These are phyloP conservation scores for Ustilago nuda DNA, from an alignment of 1,284 basidiomycete genomes.

Conservation along the genomic window DNA sequence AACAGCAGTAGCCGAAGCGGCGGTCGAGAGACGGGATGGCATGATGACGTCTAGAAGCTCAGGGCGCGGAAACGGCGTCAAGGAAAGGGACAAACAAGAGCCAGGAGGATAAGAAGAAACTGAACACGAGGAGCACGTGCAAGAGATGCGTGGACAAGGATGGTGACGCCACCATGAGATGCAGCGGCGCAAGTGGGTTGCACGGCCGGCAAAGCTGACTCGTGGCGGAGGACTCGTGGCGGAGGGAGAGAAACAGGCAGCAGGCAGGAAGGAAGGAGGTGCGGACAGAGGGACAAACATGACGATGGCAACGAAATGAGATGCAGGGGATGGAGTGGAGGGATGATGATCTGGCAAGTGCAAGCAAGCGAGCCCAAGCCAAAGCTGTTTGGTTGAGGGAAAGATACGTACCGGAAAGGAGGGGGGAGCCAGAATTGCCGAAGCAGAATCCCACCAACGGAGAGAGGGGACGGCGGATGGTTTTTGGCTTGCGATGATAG, in stretches of 20 bases:
- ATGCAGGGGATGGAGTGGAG: constrained; percentile 9
- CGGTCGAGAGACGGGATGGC: constrained; percentile 3
- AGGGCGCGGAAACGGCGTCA: neutral
- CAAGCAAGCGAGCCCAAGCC: constrained; percentile 3
- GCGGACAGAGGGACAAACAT: neutral
- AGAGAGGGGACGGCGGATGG: neutral
- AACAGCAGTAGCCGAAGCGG: constrained; percentile 5
- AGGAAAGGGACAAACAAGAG: neutral
- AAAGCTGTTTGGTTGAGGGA: constrained; percentile 4
- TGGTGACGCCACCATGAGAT: neutral
- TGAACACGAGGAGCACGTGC: neutral
- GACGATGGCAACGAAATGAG: neutral
- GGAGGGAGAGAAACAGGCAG: constrained; percentile 1
- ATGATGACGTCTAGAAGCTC: neutral
- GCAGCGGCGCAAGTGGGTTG: constrained; percentile 6
- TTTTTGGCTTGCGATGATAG: neutral
- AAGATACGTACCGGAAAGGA: constrained; percentile 4
- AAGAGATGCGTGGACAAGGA: constrained; percentile 5
- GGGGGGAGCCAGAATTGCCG: neutral
- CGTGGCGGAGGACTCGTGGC: neutral
- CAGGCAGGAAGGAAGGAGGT: neutral
- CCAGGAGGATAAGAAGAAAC: neutral
- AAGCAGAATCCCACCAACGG: constrained; percentile 2
- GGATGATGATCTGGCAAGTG: constrained; percentile 1
- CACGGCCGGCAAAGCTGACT: neutral